These are phyloP conservation scores for Solanum etuberosum DNA, from an alignment of 257 asterid species.

Conservation along the genomic window DNA sequence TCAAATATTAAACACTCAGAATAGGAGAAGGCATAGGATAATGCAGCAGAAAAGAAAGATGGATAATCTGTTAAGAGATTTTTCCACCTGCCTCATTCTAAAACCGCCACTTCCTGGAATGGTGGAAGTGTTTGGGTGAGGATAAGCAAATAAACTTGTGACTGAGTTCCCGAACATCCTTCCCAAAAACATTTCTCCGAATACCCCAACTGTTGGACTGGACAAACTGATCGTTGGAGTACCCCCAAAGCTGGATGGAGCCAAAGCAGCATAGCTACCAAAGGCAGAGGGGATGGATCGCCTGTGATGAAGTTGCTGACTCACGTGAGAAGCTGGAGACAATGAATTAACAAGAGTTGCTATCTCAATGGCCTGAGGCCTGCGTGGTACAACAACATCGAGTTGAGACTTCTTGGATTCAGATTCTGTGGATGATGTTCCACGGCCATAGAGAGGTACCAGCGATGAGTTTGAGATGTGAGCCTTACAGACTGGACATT, in stretches of 20 bases:
- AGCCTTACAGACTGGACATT: constrained; percentile 78
- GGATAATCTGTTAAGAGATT: constrained; percentile 61
- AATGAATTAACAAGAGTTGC: constrained; percentile 14
- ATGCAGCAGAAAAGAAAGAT: constrained; percentile 66
- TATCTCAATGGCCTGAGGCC: constrained; percentile 52
- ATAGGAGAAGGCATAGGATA: constrained; percentile 63
- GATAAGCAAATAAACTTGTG: constrained; percentile 39
- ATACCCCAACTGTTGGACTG: constrained; percentile 64
- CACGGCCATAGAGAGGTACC: constrained; percentile 81
- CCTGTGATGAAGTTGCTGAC: constrained; percentile 20
- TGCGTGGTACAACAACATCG: constrained; percentile 43
- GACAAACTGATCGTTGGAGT: constrained; percentile 25
- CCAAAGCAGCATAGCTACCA: constrained; percentile 19
- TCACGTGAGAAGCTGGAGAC: constrained; percentile 17
- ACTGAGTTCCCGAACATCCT: constrained; percentile 54
- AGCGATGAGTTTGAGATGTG: constrained; percentile 50
- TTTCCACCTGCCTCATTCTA: constrained; percentile 61
- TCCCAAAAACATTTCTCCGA: constrained; percentile 69
- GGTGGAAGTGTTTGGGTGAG: constrained; percentile 38
- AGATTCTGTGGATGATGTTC: constrained; percentile 37
- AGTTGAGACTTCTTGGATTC: constrained; percentile 35
- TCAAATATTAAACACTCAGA: constrained; percentile 15
- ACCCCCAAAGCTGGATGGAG: constrained; percentile 30
- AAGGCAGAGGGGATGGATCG: constrained; percentile 27
- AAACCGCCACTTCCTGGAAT: constrained; percentile 40